Conservation (phyloP, 225 moss, liverwort and hornwort genomes). For the Pseudoscleropodium purum region DNA sequence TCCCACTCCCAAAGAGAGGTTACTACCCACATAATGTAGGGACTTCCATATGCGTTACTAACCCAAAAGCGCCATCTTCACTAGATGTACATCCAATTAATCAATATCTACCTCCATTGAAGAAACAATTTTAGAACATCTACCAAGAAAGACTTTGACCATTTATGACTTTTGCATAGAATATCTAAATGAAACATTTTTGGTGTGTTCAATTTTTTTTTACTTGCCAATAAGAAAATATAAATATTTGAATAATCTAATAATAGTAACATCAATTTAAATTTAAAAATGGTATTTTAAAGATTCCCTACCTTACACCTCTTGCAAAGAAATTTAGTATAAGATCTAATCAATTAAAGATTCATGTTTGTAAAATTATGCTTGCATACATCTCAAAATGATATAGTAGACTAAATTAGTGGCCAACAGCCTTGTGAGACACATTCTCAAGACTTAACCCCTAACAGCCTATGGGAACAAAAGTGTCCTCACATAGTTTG, state of each 20-base stretch:
- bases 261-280: neutral
- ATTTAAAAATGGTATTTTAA: neutral
- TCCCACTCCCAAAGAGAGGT: too few species aligned
- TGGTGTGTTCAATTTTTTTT: neutral
- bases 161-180: neutral
- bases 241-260: neutral
- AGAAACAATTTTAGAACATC: neutral
- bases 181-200: neutral
- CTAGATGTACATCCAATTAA: neutral
- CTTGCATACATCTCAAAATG: neutral
- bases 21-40: neutral
- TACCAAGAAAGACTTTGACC: neutral
- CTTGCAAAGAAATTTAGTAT: neutral
- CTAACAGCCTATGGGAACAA: too few species aligned
- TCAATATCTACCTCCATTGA: neutral
- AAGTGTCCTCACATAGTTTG: too few species aligned
- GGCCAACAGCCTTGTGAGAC: neutral
- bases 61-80: neutral
- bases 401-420: neutral
- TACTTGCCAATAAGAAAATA: neutral
- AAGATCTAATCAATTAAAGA: neutral
- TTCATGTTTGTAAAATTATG: neutral
- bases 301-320: rapidly evolving
- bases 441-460: neutral
- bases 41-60: rapidly evolving